A percentile compares a stretch with the other conserved stretches of the same genome.
Evolutionary conservation across 495 filamentous ascomycete genomes (phyloP).

Genomic region (Parachaetomium inaequale): DNA sequence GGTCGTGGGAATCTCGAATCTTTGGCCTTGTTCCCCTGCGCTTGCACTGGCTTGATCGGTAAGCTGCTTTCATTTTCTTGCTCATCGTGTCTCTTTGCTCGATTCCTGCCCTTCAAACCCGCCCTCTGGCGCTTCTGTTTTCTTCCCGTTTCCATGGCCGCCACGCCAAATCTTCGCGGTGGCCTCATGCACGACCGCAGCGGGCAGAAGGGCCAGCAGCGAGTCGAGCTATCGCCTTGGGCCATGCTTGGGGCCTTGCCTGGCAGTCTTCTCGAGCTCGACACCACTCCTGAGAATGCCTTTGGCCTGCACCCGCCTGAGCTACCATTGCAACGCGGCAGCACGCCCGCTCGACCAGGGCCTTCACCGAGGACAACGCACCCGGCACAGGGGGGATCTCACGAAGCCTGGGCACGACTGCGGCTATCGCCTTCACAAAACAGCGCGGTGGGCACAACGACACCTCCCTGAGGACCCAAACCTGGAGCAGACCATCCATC

Average conservation of each 20-base stretch:
- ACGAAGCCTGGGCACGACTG: too few relatives aligned
- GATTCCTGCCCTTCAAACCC: not conserved
- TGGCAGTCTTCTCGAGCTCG: not conserved
- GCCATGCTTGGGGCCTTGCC: too few relatives aligned
- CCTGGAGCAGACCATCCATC: too few relatives aligned
- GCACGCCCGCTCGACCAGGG: not conserved
- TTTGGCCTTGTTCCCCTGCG: slow-evolving; percentile 21
- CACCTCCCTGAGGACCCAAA: too few relatives aligned
- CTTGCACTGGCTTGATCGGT: slow-evolving; percentile 14
- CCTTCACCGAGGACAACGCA: too few relatives aligned
- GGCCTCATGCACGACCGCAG: not conserved
- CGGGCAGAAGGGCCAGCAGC: not conserved
- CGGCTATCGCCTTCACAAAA: too few relatives aligned
- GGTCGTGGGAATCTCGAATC: slow-evolving; percentile 15
- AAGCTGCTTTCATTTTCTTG: slow-evolving; percentile 7
- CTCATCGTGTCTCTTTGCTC: not conserved
- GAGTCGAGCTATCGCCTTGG: not conserved
- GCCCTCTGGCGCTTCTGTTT: not conserved
- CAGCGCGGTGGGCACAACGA: too few relatives aligned
- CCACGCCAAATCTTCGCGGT: not conserved
- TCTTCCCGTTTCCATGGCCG: not conserved
- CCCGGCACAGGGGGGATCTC: too few relatives aligned
- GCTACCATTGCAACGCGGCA: not conserved
- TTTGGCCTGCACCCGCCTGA: not conserved
- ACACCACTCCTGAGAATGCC: not conserved